phyloP scores from a whole-genome alignment of 2,329 filamentous ascomycete species.

The Verticillium nonalfalfae region DNA sequence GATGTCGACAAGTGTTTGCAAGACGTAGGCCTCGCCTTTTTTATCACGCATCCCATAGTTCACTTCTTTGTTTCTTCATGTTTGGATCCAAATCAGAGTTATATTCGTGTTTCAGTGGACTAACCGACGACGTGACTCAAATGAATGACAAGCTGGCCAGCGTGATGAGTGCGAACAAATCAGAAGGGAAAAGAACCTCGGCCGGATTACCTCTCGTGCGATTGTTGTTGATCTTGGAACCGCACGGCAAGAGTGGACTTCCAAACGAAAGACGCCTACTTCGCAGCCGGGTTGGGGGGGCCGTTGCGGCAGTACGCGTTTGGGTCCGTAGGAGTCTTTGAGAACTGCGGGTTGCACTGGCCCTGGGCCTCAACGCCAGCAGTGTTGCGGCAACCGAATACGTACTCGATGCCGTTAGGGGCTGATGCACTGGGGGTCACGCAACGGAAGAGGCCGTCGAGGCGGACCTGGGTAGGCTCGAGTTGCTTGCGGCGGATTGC shows the following conservation, averaged over 20 bases:
- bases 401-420: background rate
- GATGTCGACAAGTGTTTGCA: too few species aligned
- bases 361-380: background rate
- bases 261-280: background rate
- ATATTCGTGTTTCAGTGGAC: background rate
- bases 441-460: background rate
- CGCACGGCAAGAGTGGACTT: background rate
- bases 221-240: background rate
- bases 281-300: background rate
- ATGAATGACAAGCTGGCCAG: background rate
- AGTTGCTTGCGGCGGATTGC: background rate
- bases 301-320: background rate
- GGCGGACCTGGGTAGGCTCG: background rate
- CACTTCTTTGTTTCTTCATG: too few species aligned
- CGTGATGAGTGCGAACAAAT: background rate
- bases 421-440: too few species aligned
- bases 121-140: background rate
- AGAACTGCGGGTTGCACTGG: background rate
- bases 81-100: background rate
- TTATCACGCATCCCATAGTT: too few species aligned
- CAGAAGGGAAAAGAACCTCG: background rate
- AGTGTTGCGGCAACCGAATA: too few species aligned
- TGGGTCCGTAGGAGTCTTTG: background rate
- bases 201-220: background rate
- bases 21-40: too few species aligned